Base-by-base conservation (phyloP, 2,329 filamentous ascomycete genomes). In the Fusarium solani-melongenae region DNA sequence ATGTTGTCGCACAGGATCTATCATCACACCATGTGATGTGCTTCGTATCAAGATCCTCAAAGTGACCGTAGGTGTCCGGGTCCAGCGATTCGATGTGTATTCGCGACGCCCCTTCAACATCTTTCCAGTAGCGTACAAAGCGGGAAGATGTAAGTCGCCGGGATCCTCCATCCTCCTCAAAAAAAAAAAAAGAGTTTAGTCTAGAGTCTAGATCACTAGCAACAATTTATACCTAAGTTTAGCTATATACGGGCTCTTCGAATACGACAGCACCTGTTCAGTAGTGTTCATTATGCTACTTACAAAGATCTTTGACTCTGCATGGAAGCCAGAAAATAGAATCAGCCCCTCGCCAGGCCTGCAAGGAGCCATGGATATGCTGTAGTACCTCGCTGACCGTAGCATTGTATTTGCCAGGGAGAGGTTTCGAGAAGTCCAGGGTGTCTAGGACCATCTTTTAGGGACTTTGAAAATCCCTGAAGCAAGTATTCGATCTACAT, bases 331-430 rank as follows among this genome's bases (percentile, higher is more conserved):
- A 2, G 31, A 38, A 12, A 39, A 67, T 6, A 75, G 66, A 17
- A 62, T 69, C 17, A 62, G 57, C 10, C 62, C 71, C 3, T 38
- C 59, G 4, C 71, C 69, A 2, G 69, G 69, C 0, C 34, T 75
- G 2, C n/a, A 56, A 1, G 71, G 71, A 3, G 71, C 69, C 1
- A 29, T 74, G 24, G 69, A 74, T 1, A 74, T 62, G 11, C 51
- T 75, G 12, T 64, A 70, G 34, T 63, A 70, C 31, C 64, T 75
- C 5, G 71, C 55, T 4, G 65, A 58, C 6, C 44, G 53, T 5
- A 62, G 69, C 7, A 71, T 74, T 22, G 27, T 53, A 3, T 62
- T 67, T 27, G 71, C 71, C 1, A 41, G 63, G 5, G 22, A 60
- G 11, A 55, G 59, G 27, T 31, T 70, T 9, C 58, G 49, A 29